phyloP scores from a whole-genome alignment of 106 monocot genomes.

The Dendrobium chrysotoxum region DNA sequence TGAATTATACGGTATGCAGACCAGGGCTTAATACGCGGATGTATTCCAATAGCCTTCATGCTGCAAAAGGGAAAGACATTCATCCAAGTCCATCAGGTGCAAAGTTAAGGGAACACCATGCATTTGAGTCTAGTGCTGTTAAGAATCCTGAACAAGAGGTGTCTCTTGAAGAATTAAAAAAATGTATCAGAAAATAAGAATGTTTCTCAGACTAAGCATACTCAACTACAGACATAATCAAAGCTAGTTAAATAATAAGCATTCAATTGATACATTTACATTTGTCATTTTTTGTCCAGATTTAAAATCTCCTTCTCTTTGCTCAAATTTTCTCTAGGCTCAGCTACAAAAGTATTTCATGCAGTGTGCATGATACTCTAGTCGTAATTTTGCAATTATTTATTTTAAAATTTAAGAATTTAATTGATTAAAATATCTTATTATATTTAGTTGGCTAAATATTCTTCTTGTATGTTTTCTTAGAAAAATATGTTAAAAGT shows the following conservation, averaged over 20 bases:
- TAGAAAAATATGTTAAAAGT: too few relatives aligned
- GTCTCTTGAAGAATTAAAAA: constrained; percentile 19
- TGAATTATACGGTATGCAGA: constrained; percentile 22
- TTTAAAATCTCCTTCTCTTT: not conserved
- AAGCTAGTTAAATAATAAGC: constrained; percentile 75
- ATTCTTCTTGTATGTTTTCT: too few relatives aligned
- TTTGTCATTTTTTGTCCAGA: not conserved
- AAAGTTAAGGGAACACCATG: not conserved
- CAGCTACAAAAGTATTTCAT: not conserved
- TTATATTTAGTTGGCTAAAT: too few relatives aligned
- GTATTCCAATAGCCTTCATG: constrained; percentile 2
- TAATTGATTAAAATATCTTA: too few relatives aligned
- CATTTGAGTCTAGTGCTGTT: too few relatives aligned
- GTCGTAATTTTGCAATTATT: too few relatives aligned
- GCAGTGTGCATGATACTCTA: too few relatives aligned
- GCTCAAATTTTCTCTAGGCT: not conserved
- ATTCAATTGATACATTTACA: not conserved
- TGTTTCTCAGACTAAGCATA: constrained; percentile 15
- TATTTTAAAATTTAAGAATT: too few relatives aligned
- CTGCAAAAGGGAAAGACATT: constrained; percentile 16
- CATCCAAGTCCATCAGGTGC: constrained; percentile 13
- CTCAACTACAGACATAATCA: constrained; percentile 40
- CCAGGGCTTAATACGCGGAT: constrained; percentile 7
- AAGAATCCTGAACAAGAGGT: constrained; percentile 29
- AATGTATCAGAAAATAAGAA: too few relatives aligned